Conservation (phyloP, 371 early-diverging fungal species). For the Rhizomucor pusillus region DNA sequence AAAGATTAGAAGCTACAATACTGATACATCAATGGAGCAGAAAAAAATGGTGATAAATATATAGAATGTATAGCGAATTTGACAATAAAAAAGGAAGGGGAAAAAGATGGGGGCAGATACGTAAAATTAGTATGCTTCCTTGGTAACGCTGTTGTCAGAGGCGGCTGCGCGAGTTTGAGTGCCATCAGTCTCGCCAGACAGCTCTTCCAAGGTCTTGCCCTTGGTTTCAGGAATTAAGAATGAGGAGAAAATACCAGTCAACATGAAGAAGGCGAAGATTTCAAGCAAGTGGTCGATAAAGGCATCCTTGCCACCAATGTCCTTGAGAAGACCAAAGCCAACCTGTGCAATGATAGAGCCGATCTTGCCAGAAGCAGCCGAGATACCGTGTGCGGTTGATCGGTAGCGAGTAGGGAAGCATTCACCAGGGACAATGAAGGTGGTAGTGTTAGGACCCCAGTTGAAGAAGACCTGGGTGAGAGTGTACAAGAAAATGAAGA, state of each 20-base stretch:
- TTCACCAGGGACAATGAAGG: slow-evolving; percentile 73
- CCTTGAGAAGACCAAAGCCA: slow-evolving; percentile 71
- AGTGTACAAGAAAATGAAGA: slow-evolving; percentile 74
- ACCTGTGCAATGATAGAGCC: slow-evolving; percentile 82
- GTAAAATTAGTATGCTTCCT: no score
- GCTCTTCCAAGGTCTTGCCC: slow-evolving; percentile 44
- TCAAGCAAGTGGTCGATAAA: slow-evolving; percentile 68
- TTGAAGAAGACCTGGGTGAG: slow-evolving; percentile 87
- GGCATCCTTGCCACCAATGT: slow-evolving; percentile 62
- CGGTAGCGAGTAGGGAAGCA: slow-evolving; percentile 86
- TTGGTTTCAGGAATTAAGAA: slow-evolving; percentile 48
- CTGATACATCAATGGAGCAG: no score
- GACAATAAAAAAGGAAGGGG: no score
- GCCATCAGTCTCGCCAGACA: slow-evolving; percentile 32
- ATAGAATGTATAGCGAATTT: no score
- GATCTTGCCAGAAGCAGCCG: slow-evolving; percentile 83
- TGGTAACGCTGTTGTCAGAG: no score
- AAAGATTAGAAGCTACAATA: no score
- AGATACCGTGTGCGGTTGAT: slow-evolving; percentile 86
- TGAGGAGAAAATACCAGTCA: slow-evolving; percentile 65
- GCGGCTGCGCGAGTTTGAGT: no score
- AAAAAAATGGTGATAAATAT: no score
- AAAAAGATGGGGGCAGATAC: no score
- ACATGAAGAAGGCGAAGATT: slow-evolving; percentile 78
- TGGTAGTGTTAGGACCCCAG: slow-evolving; percentile 79